Conservation (phyloP, 2,329 filamentous ascomycete species). For the Simplicillium sp. region DNA sequence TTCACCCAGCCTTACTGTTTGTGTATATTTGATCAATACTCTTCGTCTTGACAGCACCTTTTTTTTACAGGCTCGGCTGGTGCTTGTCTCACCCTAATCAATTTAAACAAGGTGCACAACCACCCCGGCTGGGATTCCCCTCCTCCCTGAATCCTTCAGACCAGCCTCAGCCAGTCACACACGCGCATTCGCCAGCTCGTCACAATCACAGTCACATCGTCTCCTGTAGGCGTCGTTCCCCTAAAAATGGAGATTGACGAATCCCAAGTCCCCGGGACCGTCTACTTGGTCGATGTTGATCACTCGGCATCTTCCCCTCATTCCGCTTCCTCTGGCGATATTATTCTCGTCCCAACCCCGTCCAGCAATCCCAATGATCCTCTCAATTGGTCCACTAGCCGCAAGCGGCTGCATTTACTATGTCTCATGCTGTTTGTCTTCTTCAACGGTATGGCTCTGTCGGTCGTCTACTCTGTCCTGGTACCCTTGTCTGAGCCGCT, state of each 20-base stretch:
- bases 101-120: too few relatives aligned
- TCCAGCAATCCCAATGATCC: conserved; percentile 42
- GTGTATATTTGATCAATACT: too few relatives aligned
- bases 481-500: conserved; percentile 23
- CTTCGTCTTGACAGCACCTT: too few relatives aligned
- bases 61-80: too few relatives aligned
- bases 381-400: conserved; percentile 33
- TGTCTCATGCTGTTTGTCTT: conserved; percentile 24
- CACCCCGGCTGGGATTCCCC: too few relatives aligned
- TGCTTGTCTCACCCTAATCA: too few relatives aligned
- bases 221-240: too few relatives aligned
- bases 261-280: conserved; percentile 24
- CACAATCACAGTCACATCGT: too few relatives aligned
- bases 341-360: conserved; percentile 41
- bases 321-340: conserved; percentile 18
- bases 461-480: conserved; percentile 27
- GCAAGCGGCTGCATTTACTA: conserved; percentile 15
- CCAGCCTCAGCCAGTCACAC: too few relatives aligned
- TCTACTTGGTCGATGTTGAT: conserved; percentile 29
- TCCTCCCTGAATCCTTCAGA: too few relatives aligned
- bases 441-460: conserved; percentile 28
- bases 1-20: too few relatives aligned
- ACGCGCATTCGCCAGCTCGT: too few relatives aligned
- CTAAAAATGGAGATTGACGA: background rate
- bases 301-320: conserved; percentile 17